Evolutionary conservation across 176 grass and related monocot species (phyloP), one percentile per base, ranked within the genome.

Genomic region (Oropetium thomaeum): DNA sequence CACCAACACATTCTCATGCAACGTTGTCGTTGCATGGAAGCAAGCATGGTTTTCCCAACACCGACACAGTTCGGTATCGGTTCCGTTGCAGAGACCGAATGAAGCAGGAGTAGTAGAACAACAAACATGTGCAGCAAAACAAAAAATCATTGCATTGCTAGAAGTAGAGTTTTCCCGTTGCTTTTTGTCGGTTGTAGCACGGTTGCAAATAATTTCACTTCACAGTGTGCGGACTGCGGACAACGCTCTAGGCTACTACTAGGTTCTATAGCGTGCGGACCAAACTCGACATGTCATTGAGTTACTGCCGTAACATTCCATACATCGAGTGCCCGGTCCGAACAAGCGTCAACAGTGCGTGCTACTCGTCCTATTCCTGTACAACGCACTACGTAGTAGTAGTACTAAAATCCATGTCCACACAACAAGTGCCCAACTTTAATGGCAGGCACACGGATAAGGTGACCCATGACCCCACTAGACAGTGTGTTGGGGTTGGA

Each of bases 1-100:
- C n/a, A n/a, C n/a, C n/a, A n/a, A n/a, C n/a, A n/a, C n/a, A n/a
- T n/a, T n/a, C 53, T 57, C 53, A 12, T 57, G n/a, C n/a, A n/a
- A 57, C 22, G 10, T 13, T 57, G 23, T 13, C 60, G 49, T 87
- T 67, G 79, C 85, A 79, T 87, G 22, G 61, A 87, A 87, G 80
- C 80, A 87, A 87, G 80, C 80, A 62, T 53, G 29, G 59, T 26
- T 62, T 33, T 71, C 43, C 34, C 58, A 6, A 4, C 29, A 40
- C n/a, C 26, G 43, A 20, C 59, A 42, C 59, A 42, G 52, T 61
- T 35, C n/a, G 42, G 60, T 87, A 61, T 44, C 80, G 39, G 74
- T 59, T 49, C 54, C 38, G 58, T 39, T 41, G 53, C 52, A 32
- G 27, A 32, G 14, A 61, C 14, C 29, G 7, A 5, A 41, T 25